A percentile compares a stretch with the other conserved stretches of the same genome.
Evolutionary conservation across 768 basidiomycete species (phyloP).

Genomic region (Rhodosporidiobolus odoratus): DNA sequence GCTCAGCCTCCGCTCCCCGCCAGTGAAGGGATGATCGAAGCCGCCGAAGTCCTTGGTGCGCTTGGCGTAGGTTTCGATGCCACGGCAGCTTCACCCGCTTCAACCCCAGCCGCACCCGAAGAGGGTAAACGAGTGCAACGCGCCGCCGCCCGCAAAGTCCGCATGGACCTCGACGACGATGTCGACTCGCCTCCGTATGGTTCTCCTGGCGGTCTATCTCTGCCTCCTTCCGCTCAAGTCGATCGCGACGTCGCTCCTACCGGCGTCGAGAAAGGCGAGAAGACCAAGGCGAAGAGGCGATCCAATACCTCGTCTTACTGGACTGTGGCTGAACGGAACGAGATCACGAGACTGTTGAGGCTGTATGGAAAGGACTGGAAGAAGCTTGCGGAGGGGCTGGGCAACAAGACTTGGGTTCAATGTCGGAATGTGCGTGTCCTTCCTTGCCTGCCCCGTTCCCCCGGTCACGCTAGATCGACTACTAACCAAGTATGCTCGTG

Average conservation of each 20-base stretch:
- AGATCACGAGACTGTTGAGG: constrained; percentile 58
- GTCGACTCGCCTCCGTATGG: background rate
- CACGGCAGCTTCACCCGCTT: background rate
- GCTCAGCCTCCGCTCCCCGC: constrained; percentile 1
- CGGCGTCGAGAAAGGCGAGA: background rate
- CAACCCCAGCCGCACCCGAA: background rate
- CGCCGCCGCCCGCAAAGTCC: constrained; percentile 25
- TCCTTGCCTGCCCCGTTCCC: background rate
- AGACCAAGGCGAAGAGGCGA: constrained; percentile 28
- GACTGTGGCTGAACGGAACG: constrained; percentile 61
- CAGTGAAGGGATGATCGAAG: constrained; percentile 39
- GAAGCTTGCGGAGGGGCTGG: constrained; percentile 64
- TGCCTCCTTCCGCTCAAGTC: background rate
- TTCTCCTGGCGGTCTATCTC: background rate
- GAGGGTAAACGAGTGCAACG: background rate
- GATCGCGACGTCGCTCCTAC: constrained; percentile 2
- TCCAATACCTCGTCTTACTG: constrained; percentile 52
- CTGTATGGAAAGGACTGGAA: constrained; percentile 64
- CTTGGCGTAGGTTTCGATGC: constrained; percentile 2
- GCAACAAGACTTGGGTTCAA: constrained; percentile 49
- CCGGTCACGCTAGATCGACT: too few species aligned
- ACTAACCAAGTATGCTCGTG: background rate
- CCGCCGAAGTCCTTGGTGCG: constrained; percentile 40
- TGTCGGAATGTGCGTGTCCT: constrained; percentile 44
- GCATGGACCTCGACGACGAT: constrained; percentile 25